Evolutionary conservation across 768 basidiomycete species (phyloP), one percentile per base, ranked within the genome.

Genomic region (Polyporus arcularius): DNA sequence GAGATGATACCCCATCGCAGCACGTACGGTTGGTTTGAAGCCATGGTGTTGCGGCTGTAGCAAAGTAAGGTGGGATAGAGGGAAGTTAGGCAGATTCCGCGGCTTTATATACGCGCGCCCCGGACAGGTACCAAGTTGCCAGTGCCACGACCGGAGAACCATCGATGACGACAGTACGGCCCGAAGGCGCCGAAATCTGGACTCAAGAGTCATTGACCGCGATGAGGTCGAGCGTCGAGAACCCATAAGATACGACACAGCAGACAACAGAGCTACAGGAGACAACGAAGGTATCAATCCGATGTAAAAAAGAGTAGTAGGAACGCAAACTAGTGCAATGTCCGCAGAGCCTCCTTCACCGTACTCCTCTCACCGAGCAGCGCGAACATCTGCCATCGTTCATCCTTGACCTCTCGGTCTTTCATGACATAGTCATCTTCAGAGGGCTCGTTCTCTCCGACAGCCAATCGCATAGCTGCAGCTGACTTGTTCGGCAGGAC

Each of bases 1-100:
- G 92, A 90, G 62, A 96, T 88, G 64, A 95, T 90, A 16, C 94
- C 93, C 94, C 93, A 94, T 57, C 84, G 84, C 55, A 93, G 72
- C 16, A 76, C 76, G 49, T 79, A 74, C 1, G 78, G 76, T 62
- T 74, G 73, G 55, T 52, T 52, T 32, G 68, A 40, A 3, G 63
- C 42, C 70, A 68, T 70, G 4, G 45, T 30, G 54, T 48, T 4
- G 43, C 8, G 2, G 41, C 14, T 52, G 18, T 41, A 12, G 16
- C 49, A 10, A 16, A 21, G 18, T 39, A 47, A 30, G 31, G 9
- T 18, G 59, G 31, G 41, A 18, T 14, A 9, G 14, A 35, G 12
- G 12, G 38, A 18, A 16, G 35, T 16, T 7, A 32, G 47, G 26
- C 9, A 49, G 21, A 11, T 49, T 11, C 4, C 14, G 21, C 15